phyloP scores from a whole-genome alignment of 768 basidiomycete species.

The Leccinum subtestaceum region DNA sequence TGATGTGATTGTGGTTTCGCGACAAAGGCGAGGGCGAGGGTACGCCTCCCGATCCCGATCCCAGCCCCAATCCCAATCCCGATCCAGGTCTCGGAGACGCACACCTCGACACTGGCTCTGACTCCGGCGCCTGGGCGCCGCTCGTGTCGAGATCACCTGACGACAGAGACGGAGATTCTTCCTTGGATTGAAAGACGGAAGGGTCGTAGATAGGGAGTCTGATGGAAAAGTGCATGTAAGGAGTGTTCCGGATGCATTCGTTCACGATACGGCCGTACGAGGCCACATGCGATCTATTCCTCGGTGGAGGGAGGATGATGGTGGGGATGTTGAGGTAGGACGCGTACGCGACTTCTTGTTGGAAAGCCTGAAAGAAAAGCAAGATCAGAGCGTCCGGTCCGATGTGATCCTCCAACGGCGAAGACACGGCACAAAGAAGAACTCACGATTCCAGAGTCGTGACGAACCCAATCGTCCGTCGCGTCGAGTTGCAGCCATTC shows the following conservation, averaged over 20 bases:
- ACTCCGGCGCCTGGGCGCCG: constrained; percentile 11
- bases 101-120: constrained; percentile 7
- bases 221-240: constrained; percentile 78
- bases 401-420: constrained; percentile 10
- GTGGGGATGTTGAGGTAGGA: constrained; percentile 86
- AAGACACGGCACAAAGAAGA: constrained; percentile 15
- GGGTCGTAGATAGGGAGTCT: constrained; percentile 83
- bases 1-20: constrained; percentile 18
- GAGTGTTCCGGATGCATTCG: constrained; percentile 65
- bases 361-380: constrained; percentile 62
- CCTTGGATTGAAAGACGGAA: constrained; percentile 47
- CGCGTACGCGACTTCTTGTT: constrained; percentile 90
- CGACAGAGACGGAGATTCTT: constrained; percentile 25
- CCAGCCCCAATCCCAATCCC: background rate
- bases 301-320: constrained; percentile 86
- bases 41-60: background rate
- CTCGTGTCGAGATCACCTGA: constrained; percentile 27
- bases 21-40: constrained; percentile 12
- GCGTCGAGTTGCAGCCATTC: constrained; percentile 97
- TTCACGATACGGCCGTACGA: constrained; percentile 93
- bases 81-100: constrained; percentile 14
- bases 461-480: constrained; percentile 88
- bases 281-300: constrained; percentile 76
- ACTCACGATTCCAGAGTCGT: constrained; percentile 92
- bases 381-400: background rate